Evolutionary conservation across 805 yeast genomes (phyloP), one percentile per base, ranked within the genome.

Genomic region (Nakazawaea populi): DNA sequence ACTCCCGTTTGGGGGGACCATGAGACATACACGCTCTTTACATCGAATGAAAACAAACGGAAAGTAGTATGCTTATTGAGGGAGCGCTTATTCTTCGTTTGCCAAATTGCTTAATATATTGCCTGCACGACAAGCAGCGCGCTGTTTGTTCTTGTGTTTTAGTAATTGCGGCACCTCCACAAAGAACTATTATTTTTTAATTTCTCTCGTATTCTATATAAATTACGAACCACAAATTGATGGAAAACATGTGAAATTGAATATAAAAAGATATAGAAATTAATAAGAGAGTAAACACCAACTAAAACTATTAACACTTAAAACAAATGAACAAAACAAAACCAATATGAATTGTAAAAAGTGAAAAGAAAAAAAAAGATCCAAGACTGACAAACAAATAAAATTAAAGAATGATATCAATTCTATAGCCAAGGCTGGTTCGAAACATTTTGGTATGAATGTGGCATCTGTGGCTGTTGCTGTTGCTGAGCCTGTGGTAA

Each of bases 401-500:
- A 27, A 29, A 34, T 14, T 10, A 44, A 9, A 35, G 31, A 28
- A 38, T 42, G 36, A 34, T 12, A 10, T 6, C n/a, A 37, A 12
- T 10, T 37, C 40, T 29, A 51, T 28, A 51, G 50, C 53, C 53
- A 51, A 10, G 53, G 53, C 24, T 51, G 53, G 42, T 46, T 46
- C 9, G 38, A 41, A 8, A 10, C 37, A 14, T 32, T 30, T 27
- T 52, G 51, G 8, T 43, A 46, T 6, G 39, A 37, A 11, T 32
- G 44, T 12, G 18, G 45, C 36, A 37, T 46, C 37, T 47, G 52
- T 37, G 51, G 46, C 36, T 27, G 52, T 41, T 45, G 55, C 14
- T 42, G 58, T 37, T 51, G 56, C 12, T 36, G 46, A 41, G 42
- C 55, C n/a, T 36, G 51, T 11, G 46, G 34, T 37, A 48, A 59